A percentile compares a stretch with the other conserved stretches of the same genome.
Conservation (phyloP, 1,284 basidiomycete genomes). For the Exsudoporus floridanus region DNA sequence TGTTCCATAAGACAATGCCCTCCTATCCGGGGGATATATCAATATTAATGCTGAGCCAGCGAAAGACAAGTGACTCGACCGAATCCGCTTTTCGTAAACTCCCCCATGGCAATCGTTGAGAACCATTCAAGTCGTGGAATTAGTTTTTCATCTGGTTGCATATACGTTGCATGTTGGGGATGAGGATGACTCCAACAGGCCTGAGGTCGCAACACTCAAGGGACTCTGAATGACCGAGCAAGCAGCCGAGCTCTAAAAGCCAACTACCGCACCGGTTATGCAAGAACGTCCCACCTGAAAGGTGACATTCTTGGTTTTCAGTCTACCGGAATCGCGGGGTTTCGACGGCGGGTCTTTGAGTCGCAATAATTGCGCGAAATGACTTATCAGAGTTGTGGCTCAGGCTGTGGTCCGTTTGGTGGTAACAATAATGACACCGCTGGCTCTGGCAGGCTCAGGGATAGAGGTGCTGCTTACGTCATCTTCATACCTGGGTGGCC, state of each 20-base stretch:
- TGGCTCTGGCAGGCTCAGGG: constrained; percentile 14
- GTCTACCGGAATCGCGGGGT: constrained; percentile 5
- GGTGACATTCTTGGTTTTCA: background rate
- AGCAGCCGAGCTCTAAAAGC: background rate
- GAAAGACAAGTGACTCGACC: background rate
- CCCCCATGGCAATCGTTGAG: background rate
- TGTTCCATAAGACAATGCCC: background rate
- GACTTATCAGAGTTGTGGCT: background rate
- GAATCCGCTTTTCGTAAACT: background rate
- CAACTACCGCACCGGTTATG: background rate
- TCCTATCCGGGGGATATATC: background rate
- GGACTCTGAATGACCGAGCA: too few species aligned
- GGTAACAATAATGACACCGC: constrained; percentile 2
- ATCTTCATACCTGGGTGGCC: constrained; percentile 13
- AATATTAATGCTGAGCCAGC: background rate
- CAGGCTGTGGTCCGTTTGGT: constrained; percentile 1
- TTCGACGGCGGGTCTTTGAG: background rate
- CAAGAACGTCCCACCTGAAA: background rate
- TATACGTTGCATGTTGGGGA: background rate
- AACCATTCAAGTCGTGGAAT: background rate
- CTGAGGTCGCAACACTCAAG: background rate
- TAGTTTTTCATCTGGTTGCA: background rate
- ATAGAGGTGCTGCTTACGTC: constrained; percentile 26
- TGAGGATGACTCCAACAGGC: background rate
- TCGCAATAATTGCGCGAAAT: constrained; percentile 7